Percentiles rank a stretch among this genome's conserved stretches.
Evolutionary conservation across 2,329 filamentous ascomycete genomes (phyloP).

Genomic region (Monosporascus sp.): DNA sequence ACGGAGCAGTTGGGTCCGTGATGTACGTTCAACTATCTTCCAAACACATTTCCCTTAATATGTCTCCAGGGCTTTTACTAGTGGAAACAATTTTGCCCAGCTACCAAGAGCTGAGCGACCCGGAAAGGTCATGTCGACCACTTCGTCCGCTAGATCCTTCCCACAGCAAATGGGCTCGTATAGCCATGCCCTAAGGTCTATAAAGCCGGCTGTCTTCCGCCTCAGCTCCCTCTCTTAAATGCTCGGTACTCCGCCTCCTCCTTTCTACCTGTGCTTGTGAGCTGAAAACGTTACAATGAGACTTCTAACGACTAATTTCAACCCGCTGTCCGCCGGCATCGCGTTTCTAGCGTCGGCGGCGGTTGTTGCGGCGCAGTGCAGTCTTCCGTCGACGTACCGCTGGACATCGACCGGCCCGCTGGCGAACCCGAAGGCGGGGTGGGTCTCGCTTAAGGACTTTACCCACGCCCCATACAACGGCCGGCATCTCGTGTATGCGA

Average conservation of each 20-base stretch:
- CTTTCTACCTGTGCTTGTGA: too few species aligned
- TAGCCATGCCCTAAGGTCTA: background rate
- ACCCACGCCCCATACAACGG: conserved; percentile 49
- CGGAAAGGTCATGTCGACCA: too few species aligned
- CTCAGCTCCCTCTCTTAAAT: background rate
- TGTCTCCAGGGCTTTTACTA: too few species aligned
- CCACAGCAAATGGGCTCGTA: too few species aligned
- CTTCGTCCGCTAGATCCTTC: too few species aligned
- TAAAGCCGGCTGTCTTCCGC: background rate
- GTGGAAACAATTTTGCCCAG: too few species aligned
- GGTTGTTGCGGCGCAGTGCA: conserved; percentile 30
- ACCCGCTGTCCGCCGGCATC: conserved; percentile 3
- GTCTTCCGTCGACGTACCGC: conserved; percentile 47
- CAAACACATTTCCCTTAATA: too few species aligned
- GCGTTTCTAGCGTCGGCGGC: conserved; percentile 13
- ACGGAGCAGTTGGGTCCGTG: too few species aligned
- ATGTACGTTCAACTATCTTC: too few species aligned
- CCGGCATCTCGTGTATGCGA: conserved; percentile 56
- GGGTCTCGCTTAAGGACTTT: conserved; percentile 59
- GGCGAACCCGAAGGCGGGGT: conserved; percentile 46
- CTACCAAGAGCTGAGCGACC: too few species aligned
- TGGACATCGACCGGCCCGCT: conserved; percentile 49
- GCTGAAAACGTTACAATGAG: conserved; percentile 5
- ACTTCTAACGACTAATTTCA: conserved; percentile 1
- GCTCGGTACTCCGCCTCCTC: background rate